These are phyloP conservation scores for Cryoendolithus antarcticus DNA, from an alignment of 2,329 filamentous ascomycete genomes.

Conservation along the genomic window DNA sequence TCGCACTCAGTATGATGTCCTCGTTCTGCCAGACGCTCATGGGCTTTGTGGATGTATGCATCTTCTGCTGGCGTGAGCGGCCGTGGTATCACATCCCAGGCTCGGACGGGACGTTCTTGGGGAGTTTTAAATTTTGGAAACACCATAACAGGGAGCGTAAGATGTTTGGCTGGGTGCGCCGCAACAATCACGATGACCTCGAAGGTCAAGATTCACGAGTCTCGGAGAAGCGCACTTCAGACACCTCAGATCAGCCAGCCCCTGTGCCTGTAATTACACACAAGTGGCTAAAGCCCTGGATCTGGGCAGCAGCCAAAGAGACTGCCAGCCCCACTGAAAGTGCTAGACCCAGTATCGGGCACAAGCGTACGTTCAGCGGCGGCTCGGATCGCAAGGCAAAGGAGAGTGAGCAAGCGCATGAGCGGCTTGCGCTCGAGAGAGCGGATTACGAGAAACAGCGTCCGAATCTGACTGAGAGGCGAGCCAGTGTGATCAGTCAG, in stretches of 20 bases:
- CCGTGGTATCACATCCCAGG: conserved; percentile 51
- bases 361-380: conserved; percentile 18
- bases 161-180: background rate
- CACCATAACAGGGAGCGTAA: too few relatives aligned
- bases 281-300: too few relatives aligned
- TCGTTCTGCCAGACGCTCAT: conserved; percentile 51
- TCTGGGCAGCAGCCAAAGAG: conserved; percentile 7
- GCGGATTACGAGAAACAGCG: conserved; percentile 14
- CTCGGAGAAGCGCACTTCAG: background rate
- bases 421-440: conserved; percentile 28
- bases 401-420: conserved; percentile 25
- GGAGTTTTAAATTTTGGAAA: conserved; percentile 25
- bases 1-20: conserved; percentile 42
- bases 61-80: conserved; percentile 59
- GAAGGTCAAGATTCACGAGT: background rate
- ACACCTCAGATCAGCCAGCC: conserved; percentile 6
- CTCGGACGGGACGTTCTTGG: conserved; percentile 29
- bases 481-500: conserved; percentile 8
- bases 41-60: conserved; percentile 53
- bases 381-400: conserved; percentile 19
- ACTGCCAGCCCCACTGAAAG: conserved; percentile 5
- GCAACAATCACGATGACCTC: background rate
- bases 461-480: conserved; percentile 11
- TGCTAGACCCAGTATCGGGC: conserved; percentile 7
- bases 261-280: conserved; percentile 3